Conservation (phyloP, 1,284 basidiomycete genomes). For the Cryptococcus sp. region DNA sequence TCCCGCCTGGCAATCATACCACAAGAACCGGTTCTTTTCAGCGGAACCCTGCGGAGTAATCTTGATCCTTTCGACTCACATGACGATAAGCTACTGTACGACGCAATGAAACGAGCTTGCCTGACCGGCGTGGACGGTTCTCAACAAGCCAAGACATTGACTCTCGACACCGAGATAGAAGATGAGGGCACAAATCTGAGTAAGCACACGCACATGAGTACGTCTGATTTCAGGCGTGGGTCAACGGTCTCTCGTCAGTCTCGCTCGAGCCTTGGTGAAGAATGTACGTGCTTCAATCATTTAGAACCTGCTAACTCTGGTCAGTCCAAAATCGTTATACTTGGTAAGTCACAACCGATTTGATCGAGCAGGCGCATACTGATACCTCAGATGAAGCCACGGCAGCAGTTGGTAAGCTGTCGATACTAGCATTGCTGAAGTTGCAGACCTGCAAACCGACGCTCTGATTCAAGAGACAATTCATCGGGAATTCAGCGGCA, state of each 20-base stretch:
- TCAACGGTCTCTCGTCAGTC: conserved; percentile 60
- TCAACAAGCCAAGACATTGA: conserved; percentile 36
- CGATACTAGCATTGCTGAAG: not conserved
- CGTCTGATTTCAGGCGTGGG: conserved; percentile 48
- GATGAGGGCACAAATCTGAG: conserved; percentile 63
- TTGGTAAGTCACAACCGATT: conserved; percentile 12
- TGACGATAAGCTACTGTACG: conserved; percentile 69
- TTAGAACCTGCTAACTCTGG: conserved; percentile 14
- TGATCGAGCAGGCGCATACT: not conserved
- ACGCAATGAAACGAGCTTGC: conserved; percentile 69
- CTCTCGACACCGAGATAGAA: conserved; percentile 58
- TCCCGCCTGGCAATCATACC: conserved; percentile 53
- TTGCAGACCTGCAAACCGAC: conserved; percentile 63
- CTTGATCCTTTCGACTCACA: conserved; percentile 66
- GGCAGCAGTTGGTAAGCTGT: conserved; percentile 27
- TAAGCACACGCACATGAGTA: conserved; percentile 1
- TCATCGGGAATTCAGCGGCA: conserved; percentile 57
- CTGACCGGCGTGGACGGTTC: conserved; percentile 37
- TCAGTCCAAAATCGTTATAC: conserved; percentile 28
- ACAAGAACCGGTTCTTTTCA: conserved; percentile 53
- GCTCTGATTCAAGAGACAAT: conserved; percentile 65
- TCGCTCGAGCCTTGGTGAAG: conserved; percentile 63
- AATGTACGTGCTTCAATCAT: conserved; percentile 46
- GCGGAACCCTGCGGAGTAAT: conserved; percentile 59
- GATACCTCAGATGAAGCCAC: conserved; percentile 53